A percentile compares a stretch with the other conserved stretches of the same genome.
Conservation (phyloP, 495 filamentous ascomycete species). For the Hyaloscypha finlandica region DNA sequence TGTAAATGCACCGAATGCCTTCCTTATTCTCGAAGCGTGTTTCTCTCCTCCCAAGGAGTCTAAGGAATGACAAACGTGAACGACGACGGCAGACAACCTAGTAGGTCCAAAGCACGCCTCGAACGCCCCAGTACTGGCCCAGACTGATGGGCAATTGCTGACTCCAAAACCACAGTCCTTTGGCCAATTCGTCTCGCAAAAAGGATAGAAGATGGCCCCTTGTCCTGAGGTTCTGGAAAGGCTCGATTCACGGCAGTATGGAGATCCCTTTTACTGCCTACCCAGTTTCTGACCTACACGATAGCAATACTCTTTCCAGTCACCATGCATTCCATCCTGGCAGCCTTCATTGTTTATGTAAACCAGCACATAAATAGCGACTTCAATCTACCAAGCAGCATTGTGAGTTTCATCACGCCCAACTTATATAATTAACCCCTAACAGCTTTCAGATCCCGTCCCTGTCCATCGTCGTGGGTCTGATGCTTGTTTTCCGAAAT, state of each 20-base stretch:
- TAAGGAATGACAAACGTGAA: constrained; percentile 15
- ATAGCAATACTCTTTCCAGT: constrained; percentile 62
- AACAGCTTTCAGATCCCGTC: constrained; percentile 57
- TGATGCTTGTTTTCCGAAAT: constrained; percentile 83
- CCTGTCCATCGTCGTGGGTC: constrained; percentile 76
- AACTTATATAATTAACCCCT: constrained; percentile 3
- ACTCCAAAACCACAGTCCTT: constrained; percentile 33
- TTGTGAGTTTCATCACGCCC: constrained; percentile 44
- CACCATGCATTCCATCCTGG: constrained; percentile 63
- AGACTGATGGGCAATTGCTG: neutral
- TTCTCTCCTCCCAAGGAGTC: constrained; percentile 23
- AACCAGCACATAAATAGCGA: constrained; percentile 55
- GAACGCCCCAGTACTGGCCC: neutral
- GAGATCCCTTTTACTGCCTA: neutral
- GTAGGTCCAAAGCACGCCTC: constrained; percentile 2
- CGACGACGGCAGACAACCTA: constrained; percentile 19
- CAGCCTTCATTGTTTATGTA: constrained; percentile 62
- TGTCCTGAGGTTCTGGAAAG: constrained; percentile 74
- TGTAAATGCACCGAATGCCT: constrained; percentile 12
- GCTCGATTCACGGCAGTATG: constrained; percentile 63
- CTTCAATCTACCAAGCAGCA: constrained; percentile 63
- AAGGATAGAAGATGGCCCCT: constrained; percentile 67
- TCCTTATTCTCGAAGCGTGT: constrained; percentile 19
- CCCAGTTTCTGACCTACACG: neutral
- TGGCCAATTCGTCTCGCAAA: constrained; percentile 50